phyloP scores from a whole-genome alignment of 805 yeast genomes.

The Citeromyces matritensis region DNA sequence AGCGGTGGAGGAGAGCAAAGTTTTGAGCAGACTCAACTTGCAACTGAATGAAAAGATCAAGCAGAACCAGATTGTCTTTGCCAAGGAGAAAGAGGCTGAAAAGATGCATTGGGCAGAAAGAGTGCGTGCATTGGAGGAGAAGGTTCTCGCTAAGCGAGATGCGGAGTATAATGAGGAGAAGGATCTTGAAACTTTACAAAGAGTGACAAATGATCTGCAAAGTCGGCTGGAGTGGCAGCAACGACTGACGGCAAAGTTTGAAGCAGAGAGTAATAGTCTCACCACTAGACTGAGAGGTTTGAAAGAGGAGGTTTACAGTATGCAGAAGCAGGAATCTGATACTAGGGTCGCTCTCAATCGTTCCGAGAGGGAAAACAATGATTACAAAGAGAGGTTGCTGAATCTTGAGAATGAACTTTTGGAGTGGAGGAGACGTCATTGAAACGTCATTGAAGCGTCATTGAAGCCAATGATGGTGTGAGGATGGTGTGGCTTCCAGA shows the following conservation, averaged over 20 bases:
- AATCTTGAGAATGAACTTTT: constrained; percentile 40
- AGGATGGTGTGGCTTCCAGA: too few species aligned
- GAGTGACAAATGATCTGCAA: constrained; percentile 37
- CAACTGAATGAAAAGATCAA: constrained; percentile 30
- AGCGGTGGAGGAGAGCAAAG: constrained; percentile 51
- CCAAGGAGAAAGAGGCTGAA: constrained; percentile 34
- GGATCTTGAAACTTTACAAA: constrained; percentile 29
- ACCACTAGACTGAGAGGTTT: constrained; percentile 33
- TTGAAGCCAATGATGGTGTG: too few species aligned
- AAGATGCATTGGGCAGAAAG: constrained; percentile 43
- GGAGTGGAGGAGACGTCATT: constrained; percentile 43
- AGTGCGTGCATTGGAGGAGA: constrained; percentile 33
- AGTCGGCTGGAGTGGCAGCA: constrained; percentile 34
- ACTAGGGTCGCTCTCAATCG: constrained; percentile 25
- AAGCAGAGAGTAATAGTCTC: constrained; percentile 41
- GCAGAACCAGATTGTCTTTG: constrained; percentile 29
- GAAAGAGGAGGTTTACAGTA: constrained; percentile 22
- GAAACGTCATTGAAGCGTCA: too few species aligned
- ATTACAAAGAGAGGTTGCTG: constrained; percentile 34
- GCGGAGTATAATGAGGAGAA: constrained; percentile 37
- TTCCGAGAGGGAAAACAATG: constrained; percentile 40
- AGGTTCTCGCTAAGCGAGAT: constrained; percentile 29
- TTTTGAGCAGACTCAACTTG: constrained; percentile 37
- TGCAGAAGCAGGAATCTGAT: constrained; percentile 28
- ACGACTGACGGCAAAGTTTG: constrained; percentile 31